phyloP scores from a whole-genome alignment of 2,329 filamentous ascomycete species.

The Ilyonectria sp. region DNA sequence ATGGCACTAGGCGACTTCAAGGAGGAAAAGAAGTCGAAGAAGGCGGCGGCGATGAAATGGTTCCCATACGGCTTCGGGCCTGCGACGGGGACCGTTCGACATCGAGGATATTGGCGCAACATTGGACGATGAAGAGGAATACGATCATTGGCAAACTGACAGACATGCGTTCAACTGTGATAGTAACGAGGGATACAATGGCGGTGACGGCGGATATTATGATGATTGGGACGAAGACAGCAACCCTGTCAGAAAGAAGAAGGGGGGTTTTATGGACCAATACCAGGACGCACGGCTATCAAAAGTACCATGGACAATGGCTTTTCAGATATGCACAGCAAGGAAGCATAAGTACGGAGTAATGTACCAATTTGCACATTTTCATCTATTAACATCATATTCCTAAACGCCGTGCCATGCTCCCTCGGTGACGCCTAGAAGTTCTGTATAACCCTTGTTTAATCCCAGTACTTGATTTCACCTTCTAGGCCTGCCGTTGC shows the following conservation, averaged over 20 bases:
- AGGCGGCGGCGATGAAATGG: slow-evolving; percentile 60
- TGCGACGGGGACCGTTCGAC: slow-evolving; percentile 58
- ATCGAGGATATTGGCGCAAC: slow-evolving; percentile 62
- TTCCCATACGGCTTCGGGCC: slow-evolving; percentile 64
- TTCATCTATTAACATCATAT: slow-evolving; percentile 30
- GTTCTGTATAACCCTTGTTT: slow-evolving; percentile 40
- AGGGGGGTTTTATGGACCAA: slow-evolving; percentile 31
- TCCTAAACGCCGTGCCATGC: slow-evolving; percentile 47
- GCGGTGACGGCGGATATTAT: neutral
- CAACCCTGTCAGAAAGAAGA: slow-evolving; percentile 5
- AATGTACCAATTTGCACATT: slow-evolving; percentile 1
- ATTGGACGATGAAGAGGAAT: slow-evolving; percentile 59
- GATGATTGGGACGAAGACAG: slow-evolving; percentile 29
- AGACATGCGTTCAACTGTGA: slow-evolving; percentile 37
- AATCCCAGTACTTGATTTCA: slow-evolving; percentile 95
- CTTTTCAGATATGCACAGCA: neutral
- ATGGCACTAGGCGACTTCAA: slow-evolving; percentile 53
- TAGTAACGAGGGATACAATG: slow-evolving; percentile 5
- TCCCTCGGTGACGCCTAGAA: slow-evolving; percentile 20
- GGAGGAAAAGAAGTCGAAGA: slow-evolving; percentile 54
- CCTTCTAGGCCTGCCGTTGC: slow-evolving; percentile 92
- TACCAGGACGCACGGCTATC: slow-evolving; percentile 27
- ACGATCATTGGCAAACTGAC: slow-evolving; percentile 57
- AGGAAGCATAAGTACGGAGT: neutral
- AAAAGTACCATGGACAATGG: neutral